Evolutionary conservation across 2,329 filamentous ascomycete genomes (phyloP).

Genomic region (Apiospora rasikravindrae): DNA sequence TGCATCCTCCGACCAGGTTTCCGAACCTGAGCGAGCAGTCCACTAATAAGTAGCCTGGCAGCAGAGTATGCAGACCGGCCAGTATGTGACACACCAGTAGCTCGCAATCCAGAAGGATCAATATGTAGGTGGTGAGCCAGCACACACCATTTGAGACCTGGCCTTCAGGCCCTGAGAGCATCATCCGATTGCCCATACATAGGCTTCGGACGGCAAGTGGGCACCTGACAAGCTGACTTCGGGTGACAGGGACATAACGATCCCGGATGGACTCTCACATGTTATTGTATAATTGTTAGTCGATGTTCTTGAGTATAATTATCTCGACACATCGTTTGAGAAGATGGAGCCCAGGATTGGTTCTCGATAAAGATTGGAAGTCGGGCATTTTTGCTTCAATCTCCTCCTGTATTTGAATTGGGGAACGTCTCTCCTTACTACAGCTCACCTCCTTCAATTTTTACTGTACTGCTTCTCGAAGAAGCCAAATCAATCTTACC

Average conservation of each 20-base stretch:
- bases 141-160: not conserved
- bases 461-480: not conserved
- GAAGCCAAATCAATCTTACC: not conserved
- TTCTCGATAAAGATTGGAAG: not conserved
- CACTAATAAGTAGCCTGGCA: not conserved
- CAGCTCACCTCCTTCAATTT: not conserved
- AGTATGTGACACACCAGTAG: not conserved
- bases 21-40: not conserved
- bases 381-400: not conserved
- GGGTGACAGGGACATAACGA: constrained; percentile 5
- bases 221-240: constrained; percentile 7
- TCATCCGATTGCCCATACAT: constrained; percentile 3
- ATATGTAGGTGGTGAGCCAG: not conserved
- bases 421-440: not conserved
- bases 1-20: constrained; percentile 5
- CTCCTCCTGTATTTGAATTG: too few species aligned
- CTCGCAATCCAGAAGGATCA: not conserved
- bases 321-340: not conserved
- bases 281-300: not conserved
- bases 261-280: constrained; percentile 8
- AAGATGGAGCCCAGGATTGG: not conserved
- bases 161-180: not conserved
- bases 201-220: constrained; percentile 9
- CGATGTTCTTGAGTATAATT: not conserved
- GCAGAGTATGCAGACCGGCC: not conserved